These are phyloP conservation scores for Mycena haematopus DNA, from an alignment of 768 basidiomycete genomes.

Conservation along the genomic window DNA sequence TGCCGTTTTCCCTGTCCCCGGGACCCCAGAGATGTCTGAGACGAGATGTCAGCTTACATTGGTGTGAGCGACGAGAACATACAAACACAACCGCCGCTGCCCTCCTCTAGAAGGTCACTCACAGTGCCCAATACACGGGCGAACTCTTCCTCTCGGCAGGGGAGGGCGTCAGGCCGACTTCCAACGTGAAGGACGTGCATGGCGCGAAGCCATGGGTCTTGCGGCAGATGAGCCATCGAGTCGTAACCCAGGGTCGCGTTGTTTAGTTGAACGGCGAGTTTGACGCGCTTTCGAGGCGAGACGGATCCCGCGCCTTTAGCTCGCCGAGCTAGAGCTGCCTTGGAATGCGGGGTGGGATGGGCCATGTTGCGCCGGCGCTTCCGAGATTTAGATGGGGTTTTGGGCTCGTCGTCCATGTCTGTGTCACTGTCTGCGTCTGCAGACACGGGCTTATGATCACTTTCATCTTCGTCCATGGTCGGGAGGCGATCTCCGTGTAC, in stretches of 20 bases:
- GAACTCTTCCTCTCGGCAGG: slow-evolving; percentile 90
- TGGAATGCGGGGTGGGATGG: slow-evolving; percentile 79
- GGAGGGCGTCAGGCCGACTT: slow-evolving; percentile 86
- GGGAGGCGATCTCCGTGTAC: slow-evolving; percentile 34
- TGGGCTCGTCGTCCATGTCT: slow-evolving; percentile 46
- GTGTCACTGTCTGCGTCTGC: slow-evolving; percentile 3
- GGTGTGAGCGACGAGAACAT: slow-evolving; percentile 38
- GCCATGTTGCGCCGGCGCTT: slow-evolving; percentile 46
- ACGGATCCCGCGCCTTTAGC: slow-evolving; percentile 25
- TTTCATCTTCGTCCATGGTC: slow-evolving; percentile 30
- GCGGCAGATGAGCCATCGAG: slow-evolving; percentile 58
- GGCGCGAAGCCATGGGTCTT: slow-evolving; percentile 84
- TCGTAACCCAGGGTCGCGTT: slow-evolving; percentile 33
- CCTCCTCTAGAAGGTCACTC: slow-evolving; percentile 87
- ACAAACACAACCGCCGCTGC: slow-evolving; percentile 96
- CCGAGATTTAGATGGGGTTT: slow-evolving; percentile 55
- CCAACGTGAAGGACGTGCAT: slow-evolving; percentile 95
- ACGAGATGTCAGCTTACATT: neutral
- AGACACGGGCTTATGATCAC: slow-evolving; percentile 40
- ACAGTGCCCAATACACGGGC: slow-evolving; percentile 75
- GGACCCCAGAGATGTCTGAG: slow-evolving; percentile 94
- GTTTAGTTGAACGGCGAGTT: slow-evolving; percentile 13
- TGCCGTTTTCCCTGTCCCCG: slow-evolving; percentile 99
- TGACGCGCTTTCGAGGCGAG: slow-evolving; percentile 37
- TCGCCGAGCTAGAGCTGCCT: slow-evolving; percentile 64